phyloP scores from a whole-genome alignment of 495 filamentous ascomycete genomes.

The Arthonia radiata region DNA sequence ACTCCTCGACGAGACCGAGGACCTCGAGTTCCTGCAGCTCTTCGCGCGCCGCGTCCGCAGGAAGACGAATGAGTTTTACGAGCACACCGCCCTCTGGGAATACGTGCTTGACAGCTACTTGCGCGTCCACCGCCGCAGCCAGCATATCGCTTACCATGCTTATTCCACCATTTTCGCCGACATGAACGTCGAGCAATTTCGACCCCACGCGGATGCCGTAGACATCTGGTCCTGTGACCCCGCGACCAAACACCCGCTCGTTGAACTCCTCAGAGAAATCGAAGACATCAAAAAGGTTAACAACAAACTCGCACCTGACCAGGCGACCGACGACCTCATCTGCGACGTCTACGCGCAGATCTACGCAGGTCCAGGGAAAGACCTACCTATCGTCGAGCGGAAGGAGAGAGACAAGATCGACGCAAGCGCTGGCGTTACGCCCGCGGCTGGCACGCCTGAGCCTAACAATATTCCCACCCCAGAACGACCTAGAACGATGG shows the following conservation, averaged over 20 bases:
- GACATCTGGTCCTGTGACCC: conserved; percentile 24
- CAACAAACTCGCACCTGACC: conserved; percentile 56
- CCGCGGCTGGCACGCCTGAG: conserved; percentile 3
- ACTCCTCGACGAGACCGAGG: conserved; percentile 50
- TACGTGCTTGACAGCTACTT: conserved; percentile 11
- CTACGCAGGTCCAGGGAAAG: conserved; percentile 20
- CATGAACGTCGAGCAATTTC: conserved; percentile 61
- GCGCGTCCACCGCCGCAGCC: conserved; percentile 42
- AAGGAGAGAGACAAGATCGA: conserved; percentile 5
- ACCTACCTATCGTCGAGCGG: conserved; percentile 1
- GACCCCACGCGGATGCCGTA: conserved; percentile 25
- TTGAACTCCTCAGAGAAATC: conserved; percentile 61
- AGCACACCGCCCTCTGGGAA: conserved; percentile 69
- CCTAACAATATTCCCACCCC: conserved; percentile 2
- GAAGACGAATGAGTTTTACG: conserved; percentile 59
- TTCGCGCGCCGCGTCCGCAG: conserved; percentile 62
- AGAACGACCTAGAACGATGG: conserved; percentile 8
- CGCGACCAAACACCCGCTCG: conserved; percentile 18
- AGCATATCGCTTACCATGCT: conserved; percentile 33
- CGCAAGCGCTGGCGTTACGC: background rate
- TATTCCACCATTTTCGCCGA: conserved; percentile 62
- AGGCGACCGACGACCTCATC: conserved; percentile 70
- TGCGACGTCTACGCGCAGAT: conserved; percentile 67
- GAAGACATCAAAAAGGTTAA: conserved; percentile 83
- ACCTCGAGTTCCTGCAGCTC: conserved; percentile 54